A percentile compares a stretch with the other conserved stretches of the same genome.
phyloP scores from a whole-genome alignment of 345 rosid species.

The Camelina neglecta region DNA sequence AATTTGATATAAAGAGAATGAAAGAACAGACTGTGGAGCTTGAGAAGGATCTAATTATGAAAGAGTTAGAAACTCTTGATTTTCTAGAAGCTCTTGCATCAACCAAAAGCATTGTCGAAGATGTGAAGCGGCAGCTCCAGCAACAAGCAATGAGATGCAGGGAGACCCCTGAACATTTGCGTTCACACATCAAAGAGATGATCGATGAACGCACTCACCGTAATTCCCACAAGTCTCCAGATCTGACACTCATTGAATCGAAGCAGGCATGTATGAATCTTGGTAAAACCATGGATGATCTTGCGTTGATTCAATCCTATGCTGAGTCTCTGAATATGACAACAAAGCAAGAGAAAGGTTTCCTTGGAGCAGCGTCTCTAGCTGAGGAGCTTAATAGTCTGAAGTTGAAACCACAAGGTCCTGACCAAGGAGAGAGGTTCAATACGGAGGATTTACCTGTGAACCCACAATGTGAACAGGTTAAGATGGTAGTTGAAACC shows the following conservation, averaged over 20 bases:
- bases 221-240: constrained; percentile 57
- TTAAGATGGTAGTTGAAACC: constrained; percentile 55
- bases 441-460: neutral
- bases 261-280: constrained; percentile 79
- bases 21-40: constrained; percentile 71
- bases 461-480: constrained; percentile 40
- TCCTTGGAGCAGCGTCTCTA: constrained; percentile 54
- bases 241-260: constrained; percentile 72
- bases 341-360: constrained; percentile 63
- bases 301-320: constrained; percentile 74
- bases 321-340: constrained; percentile 71
- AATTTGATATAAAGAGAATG: constrained; percentile 74
- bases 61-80: constrained; percentile 89
- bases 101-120: constrained; percentile 77
- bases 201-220: constrained; percentile 45
- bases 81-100: constrained; percentile 88
- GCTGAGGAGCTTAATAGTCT: constrained; percentile 63
- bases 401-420: constrained; percentile 44
- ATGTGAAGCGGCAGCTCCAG: constrained; percentile 75
- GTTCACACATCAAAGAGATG: constrained; percentile 60
- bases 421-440: constrained; percentile 23
- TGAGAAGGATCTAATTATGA: constrained; percentile 94
- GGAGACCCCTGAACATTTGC: constrained; percentile 41
- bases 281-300: constrained; percentile 79
- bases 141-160: constrained; percentile 64